Evolutionary conservation across 1,284 basidiomycete genomes (phyloP).

Genomic region (Ceratobasidium sp.): DNA sequence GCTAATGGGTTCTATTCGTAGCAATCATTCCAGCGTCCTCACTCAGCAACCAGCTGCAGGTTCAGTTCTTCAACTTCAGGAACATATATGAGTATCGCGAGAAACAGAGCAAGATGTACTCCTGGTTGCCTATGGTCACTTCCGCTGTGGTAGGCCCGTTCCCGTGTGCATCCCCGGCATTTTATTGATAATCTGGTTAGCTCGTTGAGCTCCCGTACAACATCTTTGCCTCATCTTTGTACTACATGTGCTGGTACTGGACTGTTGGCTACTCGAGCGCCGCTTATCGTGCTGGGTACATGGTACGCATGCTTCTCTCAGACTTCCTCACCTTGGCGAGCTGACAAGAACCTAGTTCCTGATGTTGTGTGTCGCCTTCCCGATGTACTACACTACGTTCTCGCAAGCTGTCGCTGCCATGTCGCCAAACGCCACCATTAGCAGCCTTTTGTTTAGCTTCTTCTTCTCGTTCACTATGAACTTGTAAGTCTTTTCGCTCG

Average conservation of each 20-base stretch:
- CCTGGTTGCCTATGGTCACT: slow-evolving; percentile 70
- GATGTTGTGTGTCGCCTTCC: slow-evolving; percentile 60
- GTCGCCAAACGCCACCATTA: slow-evolving; percentile 68
- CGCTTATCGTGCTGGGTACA: slow-evolving; percentile 60
- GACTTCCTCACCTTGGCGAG: slow-evolving; percentile 1
- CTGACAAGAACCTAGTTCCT: slow-evolving; percentile 47
- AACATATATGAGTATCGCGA: slow-evolving; percentile 76
- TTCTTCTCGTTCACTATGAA: slow-evolving; percentile 66
- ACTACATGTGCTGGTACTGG: slow-evolving; percentile 75
- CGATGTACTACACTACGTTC: slow-evolving; percentile 64
- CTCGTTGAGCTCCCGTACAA: slow-evolving; percentile 63
- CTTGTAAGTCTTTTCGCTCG: slow-evolving; percentile 57
- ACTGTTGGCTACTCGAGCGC: slow-evolving; percentile 64
- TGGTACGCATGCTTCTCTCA: slow-evolving; percentile 51
- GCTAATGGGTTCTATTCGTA: slow-evolving; percentile 55
- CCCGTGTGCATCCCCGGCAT: neutral
- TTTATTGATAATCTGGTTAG: neutral
- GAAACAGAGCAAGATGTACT: slow-evolving; percentile 78
- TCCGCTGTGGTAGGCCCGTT: slow-evolving; percentile 11
- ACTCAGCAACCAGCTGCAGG: slow-evolving; percentile 61
- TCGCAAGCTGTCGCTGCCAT: slow-evolving; percentile 70
- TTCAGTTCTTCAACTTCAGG: slow-evolving; percentile 53
- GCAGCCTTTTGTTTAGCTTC: slow-evolving; percentile 67
- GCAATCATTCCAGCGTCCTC: slow-evolving; percentile 56
- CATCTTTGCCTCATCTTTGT: slow-evolving; percentile 61